Base-by-base conservation (phyloP, 2,329 filamentous ascomycete species). In the Geosmithia morbida region DNA sequence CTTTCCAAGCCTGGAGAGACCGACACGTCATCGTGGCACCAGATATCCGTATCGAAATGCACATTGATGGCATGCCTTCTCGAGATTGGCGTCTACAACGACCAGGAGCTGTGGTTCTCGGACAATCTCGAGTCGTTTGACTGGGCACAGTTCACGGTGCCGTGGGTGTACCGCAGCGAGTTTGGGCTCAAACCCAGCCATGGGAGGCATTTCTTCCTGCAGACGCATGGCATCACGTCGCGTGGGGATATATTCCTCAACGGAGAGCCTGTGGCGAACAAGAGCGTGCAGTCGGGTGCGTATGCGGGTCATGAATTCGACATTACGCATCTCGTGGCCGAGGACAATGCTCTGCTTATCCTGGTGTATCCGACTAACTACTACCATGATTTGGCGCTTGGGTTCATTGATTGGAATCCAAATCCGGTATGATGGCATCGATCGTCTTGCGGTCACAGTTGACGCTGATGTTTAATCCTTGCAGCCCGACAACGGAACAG, bases 371-470 rank as follows among this genome's bases (percentile, higher is more conserved):
- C 77, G 0, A 80, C 77, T 0, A 65, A 77, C 51, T 81, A 80
- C 55, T 66, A 73, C 16, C 66, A 71, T 20, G 76, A 82, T 50
- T 70, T 82, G 46, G 76, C 71, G 0, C 59, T 79, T 10, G 75
- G 75, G 0, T 81, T 78, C 48, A 70, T 77, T 1, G 77, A 81
- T 53, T 81, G 77, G 77, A 80, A 80, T 48, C 75, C 75, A 0
- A 71, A 7, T 14, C 48, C 48, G 13, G 48, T 47, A 44, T 22
- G 33, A 43, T 43, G 16, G 13, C 33, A 26, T 43, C 3, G 4
- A 22, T 18, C 16, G 10, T 17, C 7, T n/a, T 39, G 17, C 17
- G 18, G 14, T 16, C 8, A 8, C 4, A 26, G 8, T 26, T 8
- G 22, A 26, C 22, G 41, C 41, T 48, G 8, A 33, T n/a, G 26